Evolutionary conservation across 2,329 filamentous ascomycete genomes (phyloP).

Genomic region (Ophiostoma triangulosporum): DNA sequence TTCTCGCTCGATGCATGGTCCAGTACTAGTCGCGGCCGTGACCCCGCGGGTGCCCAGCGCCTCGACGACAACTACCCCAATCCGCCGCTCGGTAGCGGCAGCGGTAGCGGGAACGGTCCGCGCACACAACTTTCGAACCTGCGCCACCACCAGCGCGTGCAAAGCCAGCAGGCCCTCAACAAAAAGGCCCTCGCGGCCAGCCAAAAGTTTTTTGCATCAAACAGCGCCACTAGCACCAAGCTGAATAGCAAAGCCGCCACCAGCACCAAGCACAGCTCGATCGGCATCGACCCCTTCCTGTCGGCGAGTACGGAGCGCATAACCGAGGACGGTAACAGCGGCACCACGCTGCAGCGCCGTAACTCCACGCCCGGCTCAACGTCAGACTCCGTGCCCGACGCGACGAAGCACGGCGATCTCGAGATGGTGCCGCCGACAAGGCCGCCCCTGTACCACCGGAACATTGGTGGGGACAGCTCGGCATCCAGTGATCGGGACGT

Average conservation of each 20-base stretch:
- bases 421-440: not conserved
- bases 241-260: not conserved
- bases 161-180: not conserved
- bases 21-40: conserved; percentile 1
- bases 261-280: not conserved
- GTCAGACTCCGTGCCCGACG: not conserved
- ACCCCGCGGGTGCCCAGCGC: conserved; percentile 6
- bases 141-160: not conserved
- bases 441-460: not conserved
- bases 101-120: not conserved
- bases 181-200: not conserved
- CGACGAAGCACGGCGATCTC: not conserved
- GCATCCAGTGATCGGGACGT: not conserved
- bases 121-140: not conserved
- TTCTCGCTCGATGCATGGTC: conserved; percentile 16
- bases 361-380: not conserved
- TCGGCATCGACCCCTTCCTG: conserved; percentile 1
- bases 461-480: not conserved
- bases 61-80: conserved; percentile 3
- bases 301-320: conserved; percentile 11
- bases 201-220: not conserved
- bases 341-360: not conserved
- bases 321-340: not conserved
- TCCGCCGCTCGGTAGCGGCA: not conserved
- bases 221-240: not conserved